Evolutionary conservation across 2,329 filamentous ascomycete species (phyloP), one percentile per base, ranked within the genome.

Genomic region (Monosporascus sp.): DNA sequence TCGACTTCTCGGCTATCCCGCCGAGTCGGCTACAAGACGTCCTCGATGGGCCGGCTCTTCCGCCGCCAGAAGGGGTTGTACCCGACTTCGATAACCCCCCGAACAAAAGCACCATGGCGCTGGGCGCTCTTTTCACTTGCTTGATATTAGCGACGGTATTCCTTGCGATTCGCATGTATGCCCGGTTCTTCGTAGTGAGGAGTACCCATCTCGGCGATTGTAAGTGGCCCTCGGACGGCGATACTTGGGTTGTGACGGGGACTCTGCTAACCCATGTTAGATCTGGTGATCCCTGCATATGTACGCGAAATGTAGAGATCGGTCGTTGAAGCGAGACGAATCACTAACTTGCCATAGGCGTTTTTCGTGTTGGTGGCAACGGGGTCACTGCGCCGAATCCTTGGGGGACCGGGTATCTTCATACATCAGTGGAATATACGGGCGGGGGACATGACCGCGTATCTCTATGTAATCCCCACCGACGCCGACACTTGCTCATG

Each of bases 391-490:
- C 43, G 43, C 22, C 43, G 43, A 24, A 31, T 46, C n/a, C 22
- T 46, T 3, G 24, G 20, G 5, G 43, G 43, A n/a, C 24, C 43
- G 17, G 56, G 54, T 24, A 51, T 56, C n/a, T 58, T 54, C 50
- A 52, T 58, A 14, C 56, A 58, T 34, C 52, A 55, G 36, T 57
- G 55, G 52, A 49, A 59, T 24, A 52, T 55, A 31, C 55, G 56
- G 7, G 51, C 56, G 4, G 45, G 49, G n/a, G 52, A 55, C 45
- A 40, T 56, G 14, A 38, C 50, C 11, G 48, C 17, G 2, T 52
- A 53, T 20, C 48, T 53, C 34, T 52, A 57, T 36, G 56, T 57
- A 48, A 44, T 37, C 17, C 24, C 17, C 17, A 5, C 26, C 9
- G 19, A 19, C 27, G 11, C 26, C 22, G 26, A 34, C 11, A 34